A percentile compares a stretch with the other conserved stretches of the same genome.
Conservation (phyloP, 2,329 filamentous ascomycete species). For the Colletotrichum tropicicola region DNA sequence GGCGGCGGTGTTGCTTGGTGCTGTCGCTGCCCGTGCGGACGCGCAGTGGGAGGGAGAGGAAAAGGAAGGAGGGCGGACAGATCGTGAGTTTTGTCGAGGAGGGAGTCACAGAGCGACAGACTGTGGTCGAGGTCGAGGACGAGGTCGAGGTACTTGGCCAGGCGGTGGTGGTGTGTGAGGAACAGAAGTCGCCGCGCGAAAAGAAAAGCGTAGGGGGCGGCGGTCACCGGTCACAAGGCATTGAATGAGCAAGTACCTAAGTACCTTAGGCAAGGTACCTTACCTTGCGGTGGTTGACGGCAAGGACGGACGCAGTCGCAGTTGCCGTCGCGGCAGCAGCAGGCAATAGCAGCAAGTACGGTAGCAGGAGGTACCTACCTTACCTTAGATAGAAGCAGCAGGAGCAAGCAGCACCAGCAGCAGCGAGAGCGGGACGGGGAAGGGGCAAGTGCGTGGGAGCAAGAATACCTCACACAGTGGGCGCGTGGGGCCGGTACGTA, state of each 20-base stretch:
- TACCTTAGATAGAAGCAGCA: too few relatives aligned
- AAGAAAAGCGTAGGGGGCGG: conserved; percentile 11
- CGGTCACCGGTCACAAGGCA: conserved; percentile 20
- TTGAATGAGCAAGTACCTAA: neutral
- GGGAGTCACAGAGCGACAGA: too few relatives aligned
- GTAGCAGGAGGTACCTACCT: too few relatives aligned
- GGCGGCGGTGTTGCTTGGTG: neutral
- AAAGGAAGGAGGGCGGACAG: neutral
- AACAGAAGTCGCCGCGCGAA: neutral
- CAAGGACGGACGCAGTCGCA: too few relatives aligned
- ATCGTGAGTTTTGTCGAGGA: conserved; percentile 26
- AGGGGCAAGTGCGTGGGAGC: neutral
- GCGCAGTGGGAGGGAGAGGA: neutral
- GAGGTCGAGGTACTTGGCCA: neutral
- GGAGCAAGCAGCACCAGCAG: neutral
- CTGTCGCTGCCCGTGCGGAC: conserved; percentile 17
- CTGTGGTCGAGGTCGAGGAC: neutral
- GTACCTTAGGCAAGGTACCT: too few relatives aligned
- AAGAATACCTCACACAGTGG: conserved; percentile 22
- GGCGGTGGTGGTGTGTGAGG: neutral
- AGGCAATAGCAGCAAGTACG: too few relatives aligned
- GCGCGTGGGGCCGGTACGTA: conserved; percentile 4
- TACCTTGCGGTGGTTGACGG: too few relatives aligned
- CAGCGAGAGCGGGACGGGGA: conserved; percentile 5
- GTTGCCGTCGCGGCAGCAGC: too few relatives aligned